A percentile compares a stretch with the other conserved stretches of the same genome.
Evolutionary conservation across 2,329 filamentous ascomycete genomes (phyloP).

Genomic region (Claviceps pazoutovae): DNA sequence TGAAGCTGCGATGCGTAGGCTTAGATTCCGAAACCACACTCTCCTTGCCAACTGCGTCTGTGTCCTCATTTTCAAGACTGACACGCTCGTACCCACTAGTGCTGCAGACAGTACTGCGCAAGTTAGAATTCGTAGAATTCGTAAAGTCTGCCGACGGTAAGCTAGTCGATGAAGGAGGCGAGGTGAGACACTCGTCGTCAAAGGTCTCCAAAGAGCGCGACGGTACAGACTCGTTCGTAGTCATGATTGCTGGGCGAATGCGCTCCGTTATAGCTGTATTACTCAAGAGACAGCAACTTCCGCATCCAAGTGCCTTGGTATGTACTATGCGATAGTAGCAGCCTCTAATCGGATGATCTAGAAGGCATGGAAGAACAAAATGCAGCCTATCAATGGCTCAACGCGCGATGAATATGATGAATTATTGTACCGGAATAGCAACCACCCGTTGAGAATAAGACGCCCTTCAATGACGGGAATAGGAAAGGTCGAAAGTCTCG

Average conservation of each 20-base stretch:
- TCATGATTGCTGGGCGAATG: not conserved
- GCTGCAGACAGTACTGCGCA: not conserved
- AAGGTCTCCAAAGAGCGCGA: not conserved
- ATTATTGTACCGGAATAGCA: no score
- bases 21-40: not conserved
- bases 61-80: not conserved
- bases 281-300: not conserved
- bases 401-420: no score
- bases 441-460: no score
- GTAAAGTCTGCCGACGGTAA: not conserved
- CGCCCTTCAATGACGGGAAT: no score
- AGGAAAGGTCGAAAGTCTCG: no score
- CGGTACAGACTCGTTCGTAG: not conserved
- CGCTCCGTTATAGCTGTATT: not conserved
- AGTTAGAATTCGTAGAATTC: not conserved
- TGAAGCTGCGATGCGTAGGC: not conserved
- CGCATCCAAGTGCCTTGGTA: not conserved
- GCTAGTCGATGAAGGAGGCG: not conserved
- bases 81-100: not conserved
- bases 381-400: no score
- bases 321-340: not conserved
- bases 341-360: no score
- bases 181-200: not conserved
- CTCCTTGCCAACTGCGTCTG: not conserved
- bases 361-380: no score